A percentile compares a stretch with the other conserved stretches of the same genome.
Evolutionary conservation across 352 stramenopile species (phyloP).

Genomic region (Phytopythium boreale): DNA sequence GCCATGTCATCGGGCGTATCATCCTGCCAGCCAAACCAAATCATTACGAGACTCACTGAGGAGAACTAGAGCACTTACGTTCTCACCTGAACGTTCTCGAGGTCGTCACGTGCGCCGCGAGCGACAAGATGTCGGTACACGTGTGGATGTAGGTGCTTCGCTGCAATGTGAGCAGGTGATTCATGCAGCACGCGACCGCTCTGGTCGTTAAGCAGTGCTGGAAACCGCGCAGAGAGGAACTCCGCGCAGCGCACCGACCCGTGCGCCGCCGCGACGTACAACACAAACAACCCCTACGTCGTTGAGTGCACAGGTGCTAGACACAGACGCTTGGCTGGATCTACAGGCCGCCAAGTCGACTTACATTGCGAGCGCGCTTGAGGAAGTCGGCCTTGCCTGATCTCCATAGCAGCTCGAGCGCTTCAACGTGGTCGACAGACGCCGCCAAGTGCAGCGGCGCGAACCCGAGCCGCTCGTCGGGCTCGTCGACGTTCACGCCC

Average conservation of each 20-base stretch:
- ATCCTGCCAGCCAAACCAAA: slow-evolving; percentile 15
- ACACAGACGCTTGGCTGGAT: background rate
- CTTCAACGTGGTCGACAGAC: slow-evolving; percentile 45
- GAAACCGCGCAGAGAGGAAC: slow-evolving; percentile 39
- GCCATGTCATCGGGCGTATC: slow-evolving; percentile 27
- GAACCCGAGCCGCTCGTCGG: slow-evolving; percentile 46
- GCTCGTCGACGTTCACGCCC: slow-evolving; percentile 40
- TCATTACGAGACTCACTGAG: background rate
- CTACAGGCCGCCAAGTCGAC: background rate
- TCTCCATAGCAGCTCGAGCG: slow-evolving; percentile 36
- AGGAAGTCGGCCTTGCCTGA: slow-evolving; percentile 46
- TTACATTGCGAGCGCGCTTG: slow-evolving; percentile 44
- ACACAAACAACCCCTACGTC: slow-evolving; percentile 43
- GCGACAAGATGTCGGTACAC: slow-evolving; percentile 38
- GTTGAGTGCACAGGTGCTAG: background rate
- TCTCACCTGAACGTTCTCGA: slow-evolving; percentile 60
- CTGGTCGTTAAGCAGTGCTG: slow-evolving; percentile 32
- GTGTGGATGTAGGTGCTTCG: slow-evolving; percentile 38
- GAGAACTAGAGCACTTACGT: background rate
- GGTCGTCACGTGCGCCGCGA: slow-evolving; percentile 33
- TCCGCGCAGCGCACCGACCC: slow-evolving; percentile 42
- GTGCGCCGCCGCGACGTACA: slow-evolving; percentile 52
- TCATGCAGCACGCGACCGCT: slow-evolving; percentile 42
- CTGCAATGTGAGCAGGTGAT: slow-evolving; percentile 57
- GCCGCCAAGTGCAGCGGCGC: slow-evolving; percentile 58